Conservation (phyloP, 164 flowering plant species). For the Sedum album region DNA sequence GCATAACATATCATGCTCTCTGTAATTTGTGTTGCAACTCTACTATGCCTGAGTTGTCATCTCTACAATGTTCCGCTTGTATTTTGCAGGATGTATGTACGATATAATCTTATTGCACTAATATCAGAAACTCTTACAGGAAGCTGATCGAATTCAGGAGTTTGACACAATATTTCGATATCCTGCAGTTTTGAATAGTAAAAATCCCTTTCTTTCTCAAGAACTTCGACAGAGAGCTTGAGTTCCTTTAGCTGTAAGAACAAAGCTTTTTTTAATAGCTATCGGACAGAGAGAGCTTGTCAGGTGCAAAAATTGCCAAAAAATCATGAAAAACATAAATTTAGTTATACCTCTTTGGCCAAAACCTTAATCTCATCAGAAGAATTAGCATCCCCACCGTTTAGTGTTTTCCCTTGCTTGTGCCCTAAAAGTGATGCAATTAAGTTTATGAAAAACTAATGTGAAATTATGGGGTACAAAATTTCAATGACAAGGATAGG, state of each 20-base stretch:
- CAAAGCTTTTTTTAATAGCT: background rate
- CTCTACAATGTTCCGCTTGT: background rate
- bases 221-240: constrained; percentile 78
- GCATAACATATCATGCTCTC: too few species aligned
- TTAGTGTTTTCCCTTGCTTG: background rate
- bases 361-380: constrained; percentile 2
- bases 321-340: background rate
- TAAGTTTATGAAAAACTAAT: background rate
- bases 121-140: constrained; percentile 32
- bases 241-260: constrained; percentile 76
- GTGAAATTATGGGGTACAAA: background rate
- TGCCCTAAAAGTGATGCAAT: background rate
- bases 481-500: background rate
- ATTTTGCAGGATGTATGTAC: background rate
- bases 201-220: constrained; percentile 96
- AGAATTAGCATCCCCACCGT: constrained; percentile 5
- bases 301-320: background rate
- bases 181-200: constrained; percentile 90
- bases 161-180: constrained; percentile 84
- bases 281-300: background rate
- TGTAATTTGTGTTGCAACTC: too few species aligned
- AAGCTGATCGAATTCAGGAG: constrained; percentile 52
- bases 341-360: constrained; percentile 6
- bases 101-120: background rate
- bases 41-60: too few species aligned